Percentiles rank a stretch among this genome's conserved stretches.
phyloP scores from a whole-genome alignment of 495 filamentous ascomycete genomes.

The Podospora bellae-mahoneyi region DNA sequence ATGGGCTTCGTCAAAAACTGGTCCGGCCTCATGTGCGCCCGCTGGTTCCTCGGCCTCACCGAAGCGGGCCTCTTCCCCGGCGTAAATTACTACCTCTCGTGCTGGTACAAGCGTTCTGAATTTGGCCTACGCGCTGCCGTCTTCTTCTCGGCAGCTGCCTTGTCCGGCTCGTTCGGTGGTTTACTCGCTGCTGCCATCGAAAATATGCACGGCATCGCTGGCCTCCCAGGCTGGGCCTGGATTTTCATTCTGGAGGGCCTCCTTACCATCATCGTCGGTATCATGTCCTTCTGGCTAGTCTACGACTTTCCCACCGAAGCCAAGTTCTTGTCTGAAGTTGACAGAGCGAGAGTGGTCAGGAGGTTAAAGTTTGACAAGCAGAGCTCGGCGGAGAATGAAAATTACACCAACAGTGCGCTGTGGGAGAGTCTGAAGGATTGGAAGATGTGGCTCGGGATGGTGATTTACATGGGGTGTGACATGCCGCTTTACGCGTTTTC shows the following conservation, averaged over 20 bases:
- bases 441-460: conserved; percentile 77
- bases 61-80: conserved; percentile 88
- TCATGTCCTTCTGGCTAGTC: conserved; percentile 79
- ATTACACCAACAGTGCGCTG: conserved; percentile 72
- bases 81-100: conserved; percentile 81
- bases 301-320: conserved; percentile 87
- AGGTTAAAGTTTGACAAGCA: conserved; percentile 75
- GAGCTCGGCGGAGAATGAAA: conserved; percentile 71
- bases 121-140: conserved; percentile 71
- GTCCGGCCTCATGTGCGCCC: conserved; percentile 72
- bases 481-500: conserved; percentile 86
- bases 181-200: conserved; percentile 75
- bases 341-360: conserved; percentile 69
- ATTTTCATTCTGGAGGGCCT: conserved; percentile 82
- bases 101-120: conserved; percentile 82
- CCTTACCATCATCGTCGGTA: conserved; percentile 67
- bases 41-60: conserved; percentile 79
- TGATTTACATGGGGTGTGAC: conserved; percentile 74
- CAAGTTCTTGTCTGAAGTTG: conserved; percentile 66
- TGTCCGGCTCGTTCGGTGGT: conserved; percentile 84
- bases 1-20: conserved; percentile 84
- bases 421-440: conserved; percentile 76
- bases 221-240: conserved; percentile 73
- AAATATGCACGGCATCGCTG: conserved; percentile 67
- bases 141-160: conserved; percentile 85